These are phyloP conservation scores for Manihot esculenta DNA, from an alignment of 441 rosid species.

Conservation along the genomic window DNA sequence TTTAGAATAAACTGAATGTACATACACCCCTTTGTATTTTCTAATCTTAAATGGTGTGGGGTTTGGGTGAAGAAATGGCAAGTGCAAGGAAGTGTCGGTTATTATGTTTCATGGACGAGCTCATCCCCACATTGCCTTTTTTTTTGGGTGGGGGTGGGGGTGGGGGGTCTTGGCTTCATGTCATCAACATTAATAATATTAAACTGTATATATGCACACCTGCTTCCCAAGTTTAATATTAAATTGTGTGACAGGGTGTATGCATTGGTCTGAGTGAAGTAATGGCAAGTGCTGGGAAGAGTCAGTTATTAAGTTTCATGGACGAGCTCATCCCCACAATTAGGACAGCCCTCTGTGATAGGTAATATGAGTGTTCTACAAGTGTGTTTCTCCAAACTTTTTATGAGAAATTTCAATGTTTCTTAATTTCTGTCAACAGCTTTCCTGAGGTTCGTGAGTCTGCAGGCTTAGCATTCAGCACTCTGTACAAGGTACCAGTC, in stretches of 20 bases:
- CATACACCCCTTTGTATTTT: not conserved
- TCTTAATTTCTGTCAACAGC: conserved; percentile 42
- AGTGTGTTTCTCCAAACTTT: conserved; percentile 7
- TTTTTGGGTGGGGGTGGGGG: too few relatives aligned
- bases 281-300: conserved; percentile 98
- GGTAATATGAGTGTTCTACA: conserved; percentile 44
- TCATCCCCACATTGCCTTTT: conserved; percentile 93
- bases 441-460: conserved; percentile 94
- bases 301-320: conserved; percentile 93
- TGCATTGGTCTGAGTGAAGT: conserved; percentile 99
- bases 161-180: too few relatives aligned
- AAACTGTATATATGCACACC: too few relatives aligned
- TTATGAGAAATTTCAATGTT: not conserved
- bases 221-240: too few relatives aligned
- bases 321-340: conserved; percentile 96
- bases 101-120: conserved; percentile 91
- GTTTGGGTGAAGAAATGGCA: conserved; percentile 99
- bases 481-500: conserved; percentile 84
- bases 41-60: conserved; percentile 45
- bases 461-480: conserved; percentile 98
- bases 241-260: conserved; percentile 69
- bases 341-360: conserved; percentile 97
- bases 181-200: too few relatives aligned
- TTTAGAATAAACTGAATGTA: not conserved
- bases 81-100: conserved; percentile 97